phyloP scores from a whole-genome alignment of 768 basidiomycete species.

The Xerocomellus intermedius region DNA sequence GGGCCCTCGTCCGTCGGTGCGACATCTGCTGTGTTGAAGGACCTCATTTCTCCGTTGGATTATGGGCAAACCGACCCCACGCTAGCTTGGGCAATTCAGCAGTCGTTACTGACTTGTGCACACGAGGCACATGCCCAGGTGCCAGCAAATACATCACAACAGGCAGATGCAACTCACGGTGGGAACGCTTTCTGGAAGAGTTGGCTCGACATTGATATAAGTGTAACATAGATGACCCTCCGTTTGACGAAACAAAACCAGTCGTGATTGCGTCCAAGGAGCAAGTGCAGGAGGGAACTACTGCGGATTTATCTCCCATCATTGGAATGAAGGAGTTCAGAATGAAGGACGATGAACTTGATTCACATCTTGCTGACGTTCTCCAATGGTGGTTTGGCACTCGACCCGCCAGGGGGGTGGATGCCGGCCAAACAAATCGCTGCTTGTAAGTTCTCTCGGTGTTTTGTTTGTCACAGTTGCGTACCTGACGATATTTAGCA shows the following conservation, averaged over 20 bases:
- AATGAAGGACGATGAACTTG: constrained; percentile 53
- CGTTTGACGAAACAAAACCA: not conserved
- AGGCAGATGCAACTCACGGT: constrained; percentile 9
- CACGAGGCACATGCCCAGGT: not conserved
- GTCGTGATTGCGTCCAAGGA: not conserved
- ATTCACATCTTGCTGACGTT: constrained; percentile 50
- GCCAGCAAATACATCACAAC: not conserved
- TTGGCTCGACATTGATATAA: not conserved
- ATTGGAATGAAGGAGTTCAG: constrained; percentile 65
- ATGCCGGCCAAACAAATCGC: constrained; percentile 52
- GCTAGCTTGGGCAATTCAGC: constrained; percentile 33
- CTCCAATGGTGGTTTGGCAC: constrained; percentile 76
- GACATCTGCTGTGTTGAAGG: constrained; percentile 7
- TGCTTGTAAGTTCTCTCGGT: constrained; percentile 55
- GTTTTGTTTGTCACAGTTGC: not conserved
- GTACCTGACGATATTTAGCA: constrained; percentile 34
- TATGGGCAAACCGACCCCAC: constrained; percentile 13
- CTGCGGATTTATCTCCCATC: constrained; percentile 35
- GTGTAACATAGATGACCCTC: constrained; percentile 3
- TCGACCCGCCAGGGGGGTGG: constrained; percentile 70
- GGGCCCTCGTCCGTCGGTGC: constrained; percentile 2
- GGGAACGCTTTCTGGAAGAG: not conserved
- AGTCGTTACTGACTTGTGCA: constrained; percentile 23
- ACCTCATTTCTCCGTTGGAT: constrained; percentile 5
- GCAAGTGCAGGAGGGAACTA: not conserved